Evolutionary conservation across 805 yeast genomes (phyloP), one percentile per base, ranked within the genome.

Genomic region (Kodamaea fukazawae): DNA sequence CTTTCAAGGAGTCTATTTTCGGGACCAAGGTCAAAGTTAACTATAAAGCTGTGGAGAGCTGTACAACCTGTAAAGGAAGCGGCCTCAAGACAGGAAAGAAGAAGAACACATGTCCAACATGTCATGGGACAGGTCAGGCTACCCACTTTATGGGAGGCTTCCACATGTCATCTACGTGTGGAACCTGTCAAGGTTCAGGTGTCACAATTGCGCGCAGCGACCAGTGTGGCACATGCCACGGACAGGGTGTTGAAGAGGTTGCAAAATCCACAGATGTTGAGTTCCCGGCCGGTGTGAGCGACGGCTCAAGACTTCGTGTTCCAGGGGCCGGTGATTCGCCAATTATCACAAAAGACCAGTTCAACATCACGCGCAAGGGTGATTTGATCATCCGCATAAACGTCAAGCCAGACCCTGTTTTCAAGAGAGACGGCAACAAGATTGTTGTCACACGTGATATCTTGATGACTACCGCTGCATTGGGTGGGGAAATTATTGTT

Each of bases 111-210:
- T 93, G 99, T 71, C 67, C 78, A 1, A 66, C 86, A 2, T 93
- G 99, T 70, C 87, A 88, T 41, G 99, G 99, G 42, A 78, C 96
- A 0, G 99, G 99, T 4, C 83, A 90, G 26, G 79, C 83, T 12
- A 84, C 89, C 14, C 97, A 91, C 53, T 72, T 81, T 34, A 75
- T 86, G 57, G 96, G 95, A 3, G 98, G 98, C 0, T 93, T 91
- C 76, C 96, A 90, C 54, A 89, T 93, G 96, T 83, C 96, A 2
- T 81, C 96, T 0, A 88, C 96, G 9, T 93, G 99, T 74, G 73
- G 73, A 36, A 67, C 81, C 3, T 93, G 99, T 71, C 80, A 75
- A 32, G 99, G 99, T 29, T 69, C 86, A 4, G 99, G 99, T 39
- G 93, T 88, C 1, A 73, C 71, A 3, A 79, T 89, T 36, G 76